These are phyloP conservation scores for Pichia nakasei DNA, from an alignment of 805 yeast genomes.

Conservation along the genomic window DNA sequence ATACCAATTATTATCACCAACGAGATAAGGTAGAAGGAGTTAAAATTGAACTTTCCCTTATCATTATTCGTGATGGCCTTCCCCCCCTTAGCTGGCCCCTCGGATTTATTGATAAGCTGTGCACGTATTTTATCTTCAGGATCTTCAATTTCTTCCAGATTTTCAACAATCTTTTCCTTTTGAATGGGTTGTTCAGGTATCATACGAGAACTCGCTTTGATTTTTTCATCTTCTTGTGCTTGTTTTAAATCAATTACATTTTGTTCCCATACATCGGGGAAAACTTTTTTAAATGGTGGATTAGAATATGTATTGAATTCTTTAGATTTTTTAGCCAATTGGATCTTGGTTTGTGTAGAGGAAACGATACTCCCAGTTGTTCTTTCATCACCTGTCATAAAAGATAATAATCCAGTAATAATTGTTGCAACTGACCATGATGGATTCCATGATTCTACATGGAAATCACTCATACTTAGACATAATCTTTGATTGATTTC, in stretches of 20 bases:
- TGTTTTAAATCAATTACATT: constrained; percentile 29
- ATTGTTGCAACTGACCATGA: constrained; percentile 92
- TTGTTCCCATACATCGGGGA: constrained; percentile 55
- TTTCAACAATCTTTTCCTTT: constrained; percentile 8
- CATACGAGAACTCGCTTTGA: neutral
- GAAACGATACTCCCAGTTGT: constrained; percentile 79
- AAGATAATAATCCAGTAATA: constrained; percentile 76
- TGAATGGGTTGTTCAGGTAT: neutral
- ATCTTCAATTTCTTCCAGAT: constrained; percentile 37
- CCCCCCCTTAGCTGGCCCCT: neutral
- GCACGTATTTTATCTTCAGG: constrained; percentile 66
- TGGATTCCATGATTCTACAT: constrained; percentile 94
- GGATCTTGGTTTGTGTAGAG: constrained; percentile 45
- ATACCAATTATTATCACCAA: neutral
- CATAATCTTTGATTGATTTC: constrained; percentile 75
- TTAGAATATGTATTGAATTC: constrained; percentile 52
- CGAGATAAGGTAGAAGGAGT: neutral
- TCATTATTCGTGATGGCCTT: neutral
- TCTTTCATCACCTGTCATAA: constrained; percentile 81
- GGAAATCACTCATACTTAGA: constrained; percentile 88
- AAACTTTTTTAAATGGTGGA: constrained; percentile 47
- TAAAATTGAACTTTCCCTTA: neutral
- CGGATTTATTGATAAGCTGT: constrained; percentile 11
- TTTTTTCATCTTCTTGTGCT: constrained; percentile 9
- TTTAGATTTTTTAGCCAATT: constrained; percentile 50